These are phyloP conservation scores for Pythium biforme DNA, from an alignment of 352 stramenopile species.

Conservation along the genomic window DNA sequence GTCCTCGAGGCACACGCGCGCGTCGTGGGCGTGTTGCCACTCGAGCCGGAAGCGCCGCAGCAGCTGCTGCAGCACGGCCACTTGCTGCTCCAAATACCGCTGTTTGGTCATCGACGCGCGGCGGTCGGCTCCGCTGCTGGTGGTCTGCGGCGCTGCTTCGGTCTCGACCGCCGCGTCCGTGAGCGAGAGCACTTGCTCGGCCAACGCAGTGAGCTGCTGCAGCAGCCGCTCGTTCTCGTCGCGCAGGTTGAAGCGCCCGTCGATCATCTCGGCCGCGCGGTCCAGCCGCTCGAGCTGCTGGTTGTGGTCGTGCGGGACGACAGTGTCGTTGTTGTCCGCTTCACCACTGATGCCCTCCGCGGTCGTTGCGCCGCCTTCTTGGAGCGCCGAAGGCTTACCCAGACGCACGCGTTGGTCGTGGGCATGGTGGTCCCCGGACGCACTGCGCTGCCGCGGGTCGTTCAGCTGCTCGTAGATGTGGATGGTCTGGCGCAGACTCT, in stretches of 20 bases:
- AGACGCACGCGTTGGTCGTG: not conserved
- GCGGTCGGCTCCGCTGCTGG: no score
- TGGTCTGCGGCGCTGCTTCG: not conserved
- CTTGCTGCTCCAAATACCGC: slow-evolving; percentile 51
- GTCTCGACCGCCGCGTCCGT: not conserved
- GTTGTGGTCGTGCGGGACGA: slow-evolving; percentile 5
- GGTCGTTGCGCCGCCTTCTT: slow-evolving; percentile 6
- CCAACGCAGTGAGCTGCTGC: slow-evolving; percentile 38
- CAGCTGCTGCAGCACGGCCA: slow-evolving; percentile 47
- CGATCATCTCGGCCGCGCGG: slow-evolving; percentile 28
- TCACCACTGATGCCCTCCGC: not conserved
- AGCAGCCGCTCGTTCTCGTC: slow-evolving; percentile 54
- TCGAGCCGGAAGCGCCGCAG: slow-evolving; percentile 47
- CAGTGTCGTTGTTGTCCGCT: not conserved
- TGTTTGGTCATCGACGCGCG: slow-evolving; percentile 18
- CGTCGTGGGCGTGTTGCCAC: slow-evolving; percentile 48
- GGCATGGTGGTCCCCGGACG: slow-evolving; percentile 2
- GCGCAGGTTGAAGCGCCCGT: slow-evolving; percentile 33
- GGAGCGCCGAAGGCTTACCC: not conserved
- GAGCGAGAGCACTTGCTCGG: slow-evolving; percentile 31
- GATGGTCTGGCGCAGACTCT: slow-evolving; percentile 59
- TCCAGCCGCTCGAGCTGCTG: slow-evolving; percentile 20
- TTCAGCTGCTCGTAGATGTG: slow-evolving; percentile 61
- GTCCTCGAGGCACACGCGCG: slow-evolving; percentile 31
- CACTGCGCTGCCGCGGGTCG: slow-evolving; percentile 31